Evolutionary conservation across 495 filamentous ascomycete genomes (phyloP).

Genomic region (Apodospora peruviana): DNA sequence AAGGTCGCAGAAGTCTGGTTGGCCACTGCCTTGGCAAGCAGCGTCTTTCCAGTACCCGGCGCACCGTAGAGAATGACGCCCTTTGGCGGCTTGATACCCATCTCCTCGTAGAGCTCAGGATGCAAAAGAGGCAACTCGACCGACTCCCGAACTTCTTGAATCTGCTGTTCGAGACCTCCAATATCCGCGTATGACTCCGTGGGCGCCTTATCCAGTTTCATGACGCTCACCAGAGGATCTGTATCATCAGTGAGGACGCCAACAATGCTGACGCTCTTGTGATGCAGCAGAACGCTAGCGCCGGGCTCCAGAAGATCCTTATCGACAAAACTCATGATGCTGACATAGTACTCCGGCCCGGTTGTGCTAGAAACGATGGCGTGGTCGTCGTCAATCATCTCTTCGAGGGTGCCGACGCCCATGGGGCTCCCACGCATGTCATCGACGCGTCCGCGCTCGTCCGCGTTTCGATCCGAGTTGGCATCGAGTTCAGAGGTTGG

Average conservation of each 20-base stretch:
- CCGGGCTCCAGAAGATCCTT: conserved; percentile 97
- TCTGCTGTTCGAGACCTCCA: conserved; percentile 89
- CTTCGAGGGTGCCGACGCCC: conserved; percentile 96
- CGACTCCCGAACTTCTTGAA: conserved; percentile 95
- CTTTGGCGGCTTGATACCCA: conserved; percentile 99
- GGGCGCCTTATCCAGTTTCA: conserved; percentile 99
- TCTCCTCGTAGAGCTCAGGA: conserved; percentile 98
- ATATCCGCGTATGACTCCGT: conserved; percentile 99
- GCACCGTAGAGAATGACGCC: conserved; percentile 99
- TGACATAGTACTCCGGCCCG: conserved; percentile 98
- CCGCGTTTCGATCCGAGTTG: conserved; percentile 69
- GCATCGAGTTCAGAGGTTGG: conserved; percentile 54
- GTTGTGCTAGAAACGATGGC: conserved; percentile 97
- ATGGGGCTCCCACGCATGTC: conserved; percentile 98
- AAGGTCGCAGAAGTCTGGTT: conserved; percentile 99
- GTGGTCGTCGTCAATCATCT: conserved; percentile 99
- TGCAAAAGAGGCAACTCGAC: conserved; percentile 95
- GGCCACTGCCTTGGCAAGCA: conserved; percentile 95
- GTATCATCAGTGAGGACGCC: conserved; percentile 96
- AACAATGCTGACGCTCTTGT: conserved; percentile 97
- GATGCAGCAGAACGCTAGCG: conserved; percentile 90
- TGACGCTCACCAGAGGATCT: conserved; percentile 93
- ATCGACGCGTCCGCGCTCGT: conserved; percentile 93
- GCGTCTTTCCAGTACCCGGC: conserved; percentile 94
- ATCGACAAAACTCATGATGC: conserved; percentile 99